Evolutionary conservation across 1,284 basidiomycete species (phyloP), one percentile per base, ranked within the genome.

Genomic region (Ustilago bromivora): DNA sequence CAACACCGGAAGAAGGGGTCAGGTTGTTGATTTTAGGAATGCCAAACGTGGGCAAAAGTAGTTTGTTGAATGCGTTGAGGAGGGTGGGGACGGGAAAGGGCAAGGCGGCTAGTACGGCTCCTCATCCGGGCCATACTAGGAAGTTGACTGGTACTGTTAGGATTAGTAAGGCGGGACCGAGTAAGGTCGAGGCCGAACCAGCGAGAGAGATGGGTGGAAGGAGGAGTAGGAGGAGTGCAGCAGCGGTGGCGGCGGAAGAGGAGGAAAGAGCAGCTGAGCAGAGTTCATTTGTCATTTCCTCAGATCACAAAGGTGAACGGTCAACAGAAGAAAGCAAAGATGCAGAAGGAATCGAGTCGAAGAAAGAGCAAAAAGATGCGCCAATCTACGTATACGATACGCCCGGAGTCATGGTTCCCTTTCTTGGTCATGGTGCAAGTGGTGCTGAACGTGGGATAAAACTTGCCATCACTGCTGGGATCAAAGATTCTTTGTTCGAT

Each of bases 41-140:
- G 96, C 96, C 96, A 5, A 99, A 99, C 85, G 95, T 98, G 49
- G 97, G 97, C 56, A 99, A 99, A 88, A 97, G 95, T 34, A 95
- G 94, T 4, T 87, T 99, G 58, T 88, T 99, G 15, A 99, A 99
- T 84, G 91, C 93, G 0, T 89, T 99, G n/a, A 90, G 97, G 49
- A 91, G 92, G 81, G 92, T 92, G 71, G 96, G 96, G 4, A 93
- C 96, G 36, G 89, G 90, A 71, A 94, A 94, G 84, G 92, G 78
- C 23, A 98, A 98, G 87, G 95, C 95, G 1, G 90, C 98, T 63
- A 91, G 91, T 66, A 97, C 95, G 0, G 95, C 94, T 15, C 91
- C 94, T 1, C 91, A 93, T 84, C 95, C 96, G 0, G 84, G 84
- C 0, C 80, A 83, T 59, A 86, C 84, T 13, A 75, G 79, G 51